Conservation (phyloP, 164 flowering plant genomes). For the Dillenia suffruticosa region DNA sequence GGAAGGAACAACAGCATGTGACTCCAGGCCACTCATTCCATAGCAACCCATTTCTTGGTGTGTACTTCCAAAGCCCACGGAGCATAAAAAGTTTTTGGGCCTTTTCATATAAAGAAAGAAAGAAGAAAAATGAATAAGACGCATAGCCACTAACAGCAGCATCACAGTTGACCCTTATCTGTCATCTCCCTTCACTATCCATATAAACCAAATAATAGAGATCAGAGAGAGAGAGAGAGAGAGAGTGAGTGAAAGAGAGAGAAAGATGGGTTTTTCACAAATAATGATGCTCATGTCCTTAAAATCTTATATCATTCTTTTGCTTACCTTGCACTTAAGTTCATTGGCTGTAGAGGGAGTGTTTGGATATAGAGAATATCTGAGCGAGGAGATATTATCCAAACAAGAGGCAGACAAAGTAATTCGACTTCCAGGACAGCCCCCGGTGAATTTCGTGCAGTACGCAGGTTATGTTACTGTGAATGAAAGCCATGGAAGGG, state of each 20-base stretch:
- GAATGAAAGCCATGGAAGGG: conserved; percentile 41
- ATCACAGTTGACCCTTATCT: no score
- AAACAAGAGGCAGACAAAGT: conserved; percentile 45
- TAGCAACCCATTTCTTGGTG: no score
- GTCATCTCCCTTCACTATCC: no score
- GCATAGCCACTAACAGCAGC: no score
- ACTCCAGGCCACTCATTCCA: no score
- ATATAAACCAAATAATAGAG: no score
- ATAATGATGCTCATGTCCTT: conserved; percentile 4
- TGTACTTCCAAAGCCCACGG: no score
- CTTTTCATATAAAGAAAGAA: no score
- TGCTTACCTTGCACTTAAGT: background rate
- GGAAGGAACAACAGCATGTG: no score
- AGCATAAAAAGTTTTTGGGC: no score
- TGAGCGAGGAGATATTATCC: conserved; percentile 8
- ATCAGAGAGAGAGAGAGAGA: no score
- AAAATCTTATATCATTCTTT: conserved; percentile 3
- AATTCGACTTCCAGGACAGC: conserved; percentile 50
- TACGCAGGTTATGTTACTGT: conserved; percentile 58
- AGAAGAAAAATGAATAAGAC: no score
- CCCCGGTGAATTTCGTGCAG: conserved; percentile 46
- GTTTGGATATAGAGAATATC: background rate
- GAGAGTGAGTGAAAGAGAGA: conserved; percentile 1
- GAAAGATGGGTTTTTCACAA: background rate
- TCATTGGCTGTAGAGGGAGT: background rate